Percentiles rank a stretch among this genome's conserved stretches.
These are phyloP conservation scores for Amphirosellinia nigrospora DNA, from an alignment of 495 filamentous ascomycete genomes.

Conservation along the genomic window DNA sequence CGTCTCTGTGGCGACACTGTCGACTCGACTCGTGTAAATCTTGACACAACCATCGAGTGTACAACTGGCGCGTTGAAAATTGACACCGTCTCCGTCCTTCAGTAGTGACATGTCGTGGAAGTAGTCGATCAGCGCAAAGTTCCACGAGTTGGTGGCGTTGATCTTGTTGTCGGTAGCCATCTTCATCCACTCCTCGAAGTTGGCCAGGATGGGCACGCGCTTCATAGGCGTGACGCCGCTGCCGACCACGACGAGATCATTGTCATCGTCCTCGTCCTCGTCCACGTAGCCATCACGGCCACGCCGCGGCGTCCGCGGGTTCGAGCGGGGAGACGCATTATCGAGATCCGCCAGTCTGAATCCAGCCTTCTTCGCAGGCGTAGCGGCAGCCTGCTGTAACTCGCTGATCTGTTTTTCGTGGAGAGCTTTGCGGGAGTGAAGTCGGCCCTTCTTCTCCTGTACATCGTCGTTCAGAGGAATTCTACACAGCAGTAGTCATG, in stretches of 20 bases:
- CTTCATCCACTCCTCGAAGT: slow-evolving; percentile 99
- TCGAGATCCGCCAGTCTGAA: slow-evolving; percentile 64
- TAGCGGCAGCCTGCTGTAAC: slow-evolving; percentile 82
- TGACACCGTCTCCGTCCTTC: slow-evolving; percentile 95
- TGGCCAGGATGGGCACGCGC: slow-evolving; percentile 91
- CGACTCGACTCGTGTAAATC: slow-evolving; percentile 97
- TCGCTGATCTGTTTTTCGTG: slow-evolving; percentile 92
- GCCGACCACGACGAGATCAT: slow-evolving; percentile 66
- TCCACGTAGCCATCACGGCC: slow-evolving; percentile 29
- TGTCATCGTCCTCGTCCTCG: slow-evolving; percentile 56
- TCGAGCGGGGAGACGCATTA: slow-evolving; percentile 59
- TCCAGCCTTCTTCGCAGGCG: slow-evolving; percentile 77
- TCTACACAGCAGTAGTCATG: slow-evolving; percentile 33
- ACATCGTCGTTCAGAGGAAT: slow-evolving; percentile 97
- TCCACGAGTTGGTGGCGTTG: slow-evolving; percentile 98
- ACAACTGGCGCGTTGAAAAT: slow-evolving; percentile 98
- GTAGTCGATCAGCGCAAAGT: slow-evolving; percentile 98
- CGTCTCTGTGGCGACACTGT: slow-evolving; percentile 97
- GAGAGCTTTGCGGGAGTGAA: slow-evolving; percentile 84
- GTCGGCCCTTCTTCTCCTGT: slow-evolving; percentile 85
- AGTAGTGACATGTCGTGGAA: slow-evolving; percentile 99
- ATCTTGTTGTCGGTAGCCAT: slow-evolving; percentile 99
- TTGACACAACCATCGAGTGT: slow-evolving; percentile 98
- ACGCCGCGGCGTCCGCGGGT: slow-evolving; percentile 65
- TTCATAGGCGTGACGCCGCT: slow-evolving; percentile 92